phyloP scores from a whole-genome alignment of 306 rosid species.

The Morella rubra region DNA sequence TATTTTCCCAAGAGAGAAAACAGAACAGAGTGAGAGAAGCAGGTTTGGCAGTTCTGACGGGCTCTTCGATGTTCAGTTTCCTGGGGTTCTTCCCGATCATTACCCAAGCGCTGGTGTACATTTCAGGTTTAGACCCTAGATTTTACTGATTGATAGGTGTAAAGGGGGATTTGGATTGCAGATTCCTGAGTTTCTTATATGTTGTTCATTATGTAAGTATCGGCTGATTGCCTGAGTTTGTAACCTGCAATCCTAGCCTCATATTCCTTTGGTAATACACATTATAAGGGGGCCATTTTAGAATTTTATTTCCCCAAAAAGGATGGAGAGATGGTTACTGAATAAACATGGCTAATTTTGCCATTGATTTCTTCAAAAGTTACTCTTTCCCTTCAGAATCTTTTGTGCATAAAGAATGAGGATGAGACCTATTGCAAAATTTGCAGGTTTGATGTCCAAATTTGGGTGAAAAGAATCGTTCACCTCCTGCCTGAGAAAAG shows the following conservation, averaged over 20 bases:
- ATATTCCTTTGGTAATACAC: slow-evolving; percentile 34
- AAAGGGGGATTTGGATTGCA: slow-evolving; percentile 43
- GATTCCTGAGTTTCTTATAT: slow-evolving; percentile 36
- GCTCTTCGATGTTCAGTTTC: slow-evolving; percentile 33
- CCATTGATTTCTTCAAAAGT: neutral
- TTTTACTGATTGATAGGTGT: slow-evolving; percentile 43
- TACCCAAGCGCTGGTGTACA: slow-evolving; percentile 78
- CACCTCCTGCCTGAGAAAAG: too few species aligned
- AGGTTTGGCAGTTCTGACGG: slow-evolving; percentile 33
- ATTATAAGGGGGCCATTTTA: slow-evolving; percentile 31
- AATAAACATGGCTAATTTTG: slow-evolving; percentile 23
- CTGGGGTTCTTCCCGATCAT: slow-evolving; percentile 68
- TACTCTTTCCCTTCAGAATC: too few species aligned
- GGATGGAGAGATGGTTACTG: slow-evolving; percentile 29
- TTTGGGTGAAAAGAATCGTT: too few species aligned
- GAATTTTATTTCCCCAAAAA: slow-evolving; percentile 26
- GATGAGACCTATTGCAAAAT: too few species aligned
- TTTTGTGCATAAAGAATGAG: too few species aligned
- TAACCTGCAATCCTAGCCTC: slow-evolving; percentile 26
- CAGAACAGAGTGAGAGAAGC: slow-evolving; percentile 39
- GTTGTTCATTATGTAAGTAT: slow-evolving; percentile 7
- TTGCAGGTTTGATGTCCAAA: too few species aligned
- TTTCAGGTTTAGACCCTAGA: slow-evolving; percentile 61
- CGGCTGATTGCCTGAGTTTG: slow-evolving; percentile 34
- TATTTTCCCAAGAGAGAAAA: slow-evolving; percentile 1